Evolutionary conservation across 257 asterid genomes (phyloP).

Genomic region (Schizonepeta tenuifolia): DNA sequence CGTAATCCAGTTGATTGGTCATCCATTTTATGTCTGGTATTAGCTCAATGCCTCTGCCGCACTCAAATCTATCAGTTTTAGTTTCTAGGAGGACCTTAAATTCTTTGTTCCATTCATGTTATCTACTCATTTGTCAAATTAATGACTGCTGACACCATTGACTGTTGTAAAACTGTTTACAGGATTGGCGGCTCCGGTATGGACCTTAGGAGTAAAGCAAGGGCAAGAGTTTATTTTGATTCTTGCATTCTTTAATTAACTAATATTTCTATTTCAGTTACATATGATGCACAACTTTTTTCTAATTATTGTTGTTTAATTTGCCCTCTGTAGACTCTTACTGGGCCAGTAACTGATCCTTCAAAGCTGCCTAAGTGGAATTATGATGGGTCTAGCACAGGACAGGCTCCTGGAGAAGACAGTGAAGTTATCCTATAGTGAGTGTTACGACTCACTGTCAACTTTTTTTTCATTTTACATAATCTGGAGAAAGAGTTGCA

Average conservation of each 20-base stretch:
- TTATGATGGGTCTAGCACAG: slow-evolving; percentile 93
- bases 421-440: slow-evolving; percentile 95
- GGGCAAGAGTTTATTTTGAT: slow-evolving; percentile 49
- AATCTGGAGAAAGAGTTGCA: background rate
- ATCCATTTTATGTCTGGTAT: background rate
- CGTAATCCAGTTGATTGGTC: background rate
- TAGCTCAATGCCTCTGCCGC: background rate
- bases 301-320: background rate
- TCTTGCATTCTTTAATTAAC: background rate
- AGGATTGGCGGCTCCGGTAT: slow-evolving; percentile 97
- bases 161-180: slow-evolving; percentile 10
- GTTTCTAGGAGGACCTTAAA: background rate
- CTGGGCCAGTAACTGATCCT: slow-evolving; percentile 71
- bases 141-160: background rate
- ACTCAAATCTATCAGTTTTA: background rate
- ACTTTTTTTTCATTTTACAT: background rate
- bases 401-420: slow-evolving; percentile 95
- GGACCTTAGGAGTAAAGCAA: slow-evolving; percentile 94
- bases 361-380: slow-evolving; percentile 90
- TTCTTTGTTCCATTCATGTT: background rate
- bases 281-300: background rate
- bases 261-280: background rate
- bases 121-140: background rate
- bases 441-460: slow-evolving; percentile 10
- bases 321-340: slow-evolving; percentile 57